Percentiles rank a stretch among this genome's conserved stretches.
Conservation (phyloP, 441 rosid genomes). For the Rhodomyrtus psidioides region DNA sequence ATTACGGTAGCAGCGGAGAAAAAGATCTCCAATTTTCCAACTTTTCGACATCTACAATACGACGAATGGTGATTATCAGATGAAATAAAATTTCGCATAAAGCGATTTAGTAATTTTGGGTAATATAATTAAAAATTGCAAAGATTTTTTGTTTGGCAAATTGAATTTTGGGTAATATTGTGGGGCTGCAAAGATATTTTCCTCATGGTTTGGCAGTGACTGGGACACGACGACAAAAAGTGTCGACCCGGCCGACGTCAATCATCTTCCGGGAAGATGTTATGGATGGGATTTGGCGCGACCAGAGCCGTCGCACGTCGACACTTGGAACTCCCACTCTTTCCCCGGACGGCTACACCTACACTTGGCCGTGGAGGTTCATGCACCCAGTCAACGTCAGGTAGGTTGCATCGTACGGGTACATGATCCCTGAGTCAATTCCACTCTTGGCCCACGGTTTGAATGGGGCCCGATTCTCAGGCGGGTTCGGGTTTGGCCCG, state of each 20-base stretch:
- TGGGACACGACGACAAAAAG: neutral
- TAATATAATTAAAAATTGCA: neutral
- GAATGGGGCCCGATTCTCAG: neutral
- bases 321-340: neutral
- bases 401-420: neutral
- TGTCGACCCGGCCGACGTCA: neutral
- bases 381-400: neutral
- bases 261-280: neutral
- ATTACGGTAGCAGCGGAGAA: too few relatives aligned
- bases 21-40: too few relatives aligned
- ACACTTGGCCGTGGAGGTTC: neutral
- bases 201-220: neutral
- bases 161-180: neutral
- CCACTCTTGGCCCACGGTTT: fast-evolving
- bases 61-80: too few relatives aligned
- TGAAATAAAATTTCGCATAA: too few relatives aligned
- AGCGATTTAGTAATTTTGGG: too few relatives aligned
- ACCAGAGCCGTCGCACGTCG: neutral
- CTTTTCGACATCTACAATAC: too few relatives aligned
- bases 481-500: neutral
- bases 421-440: neutral
- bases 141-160: neutral
- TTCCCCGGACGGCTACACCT: neutral
- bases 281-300: neutral
- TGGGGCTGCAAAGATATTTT: neutral